These are phyloP conservation scores for Botryotinia globosa DNA, from an alignment of 2,329 filamentous ascomycete genomes.

Conservation along the genomic window DNA sequence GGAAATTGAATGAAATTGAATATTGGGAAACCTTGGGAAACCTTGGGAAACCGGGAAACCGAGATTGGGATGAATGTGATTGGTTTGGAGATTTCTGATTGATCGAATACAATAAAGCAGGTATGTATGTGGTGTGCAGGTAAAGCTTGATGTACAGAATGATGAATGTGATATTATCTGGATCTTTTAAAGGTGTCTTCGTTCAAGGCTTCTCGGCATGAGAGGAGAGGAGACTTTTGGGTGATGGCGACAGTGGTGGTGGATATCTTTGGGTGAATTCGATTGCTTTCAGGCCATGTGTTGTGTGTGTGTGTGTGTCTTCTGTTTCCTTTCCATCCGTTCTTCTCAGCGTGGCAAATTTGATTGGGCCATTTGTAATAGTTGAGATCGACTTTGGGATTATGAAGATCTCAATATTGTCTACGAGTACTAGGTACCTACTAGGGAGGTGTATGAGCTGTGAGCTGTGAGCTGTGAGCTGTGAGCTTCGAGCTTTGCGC, in stretches of 20 bases:
- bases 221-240: too few relatives aligned
- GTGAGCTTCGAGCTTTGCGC: background rate
- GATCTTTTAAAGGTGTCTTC: background rate
- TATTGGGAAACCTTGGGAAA: background rate
- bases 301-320: background rate
- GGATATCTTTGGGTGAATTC: background rate
- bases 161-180: background rate
- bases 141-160: background rate
- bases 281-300: background rate
- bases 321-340: background rate
- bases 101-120: background rate
- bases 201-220: background rate
- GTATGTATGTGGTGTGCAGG: background rate
- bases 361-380: background rate
- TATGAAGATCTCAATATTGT: background rate
- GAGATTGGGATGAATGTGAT: background rate
- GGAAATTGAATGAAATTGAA: constrained; percentile 10
- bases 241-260: background rate
- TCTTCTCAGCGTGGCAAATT: constrained; percentile 3
- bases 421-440: too few relatives aligned
- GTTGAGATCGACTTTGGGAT: background rate
- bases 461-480: too few relatives aligned
- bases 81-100: background rate
- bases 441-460: background rate
- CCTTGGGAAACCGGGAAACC: background rate